Evolutionary conservation across 2,329 filamentous ascomycete genomes (phyloP), one percentile per base, ranked within the genome.

Genomic region (Aspergillus clavatus): DNA sequence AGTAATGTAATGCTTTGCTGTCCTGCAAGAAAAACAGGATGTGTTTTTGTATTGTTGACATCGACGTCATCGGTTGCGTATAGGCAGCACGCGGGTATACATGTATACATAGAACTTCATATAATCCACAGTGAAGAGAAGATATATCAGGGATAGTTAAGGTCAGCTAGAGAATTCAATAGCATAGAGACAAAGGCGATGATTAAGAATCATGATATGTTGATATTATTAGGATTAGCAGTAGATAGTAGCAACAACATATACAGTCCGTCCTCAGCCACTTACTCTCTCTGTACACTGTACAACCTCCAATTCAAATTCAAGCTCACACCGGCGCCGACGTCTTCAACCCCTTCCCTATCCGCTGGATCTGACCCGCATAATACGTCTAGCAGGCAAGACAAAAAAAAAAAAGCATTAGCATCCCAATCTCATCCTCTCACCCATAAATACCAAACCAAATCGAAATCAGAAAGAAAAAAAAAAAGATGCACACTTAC

Each of bases 331-430:
- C 39, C 29, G 56, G 56, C 19, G 45, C 35, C 33, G 45, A 39
- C 3, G 56, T 55, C 42, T 36, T 52, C 45, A 59, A 26, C 5
- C 58, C 56, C 36, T 50, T 53, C 0, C 50, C 58, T 41, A 66
- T 52, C 37, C 61, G 51, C 28, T 55, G 45, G 29, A 66, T 63
- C 50, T 66, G 62, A 4, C 19, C 37, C 10, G 43, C 43, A 40
- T 63, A 65, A 44, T 58, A 63, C n/a, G 38, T 11, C 45, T 58
- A 26, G n/a, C n/a, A n/a, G n/a, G n/a, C n/a, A n/a, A n/a, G n/a
- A n/a, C n/a, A n/a, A n/a, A 29, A 40, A 5, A 11, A n/a, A 33
- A 8, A 33, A 18, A 24, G 21, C 33, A 31, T 48, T 41, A 42
- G 36, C 29, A 35, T 22, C 26, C 4, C n/a, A 27, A 16, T n/a